Conservation (phyloP, 345 rosid species). For the Sisymbrium irio region DNA sequence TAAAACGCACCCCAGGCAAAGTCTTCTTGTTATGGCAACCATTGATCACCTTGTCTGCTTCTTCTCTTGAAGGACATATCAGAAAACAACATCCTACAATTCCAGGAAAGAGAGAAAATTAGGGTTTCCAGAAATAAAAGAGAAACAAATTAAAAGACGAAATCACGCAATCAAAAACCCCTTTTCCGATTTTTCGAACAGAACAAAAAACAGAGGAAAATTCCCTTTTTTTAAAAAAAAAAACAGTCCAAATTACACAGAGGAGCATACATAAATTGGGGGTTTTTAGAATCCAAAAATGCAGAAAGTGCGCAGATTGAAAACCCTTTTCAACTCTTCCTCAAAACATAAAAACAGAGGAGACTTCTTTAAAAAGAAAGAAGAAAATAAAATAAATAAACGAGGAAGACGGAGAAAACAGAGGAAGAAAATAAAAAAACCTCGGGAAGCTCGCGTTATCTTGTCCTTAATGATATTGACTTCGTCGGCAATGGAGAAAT, state of each 20-base stretch:
- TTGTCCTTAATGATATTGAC: conserved; percentile 98
- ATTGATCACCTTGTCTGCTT: conserved; percentile 90
- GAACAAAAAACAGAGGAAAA: conserved; percentile 1
- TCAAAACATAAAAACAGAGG: not conserved
- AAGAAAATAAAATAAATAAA: not conserved
- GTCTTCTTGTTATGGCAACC: conserved; percentile 92
- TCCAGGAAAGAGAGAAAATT: conserved; percentile 28
- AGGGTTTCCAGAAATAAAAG: conserved; percentile 37
- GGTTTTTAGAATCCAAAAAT: not conserved
- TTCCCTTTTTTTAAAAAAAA: not conserved
- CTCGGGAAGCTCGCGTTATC: conserved; percentile 80
- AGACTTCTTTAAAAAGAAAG: not conserved
- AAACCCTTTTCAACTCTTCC: not conserved
- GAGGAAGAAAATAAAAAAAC: conserved; percentile 35
- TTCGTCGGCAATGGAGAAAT: conserved; percentile 81
- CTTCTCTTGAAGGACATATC: conserved; percentile 82
- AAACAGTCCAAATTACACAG: not conserved
- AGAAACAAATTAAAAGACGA: not conserved
- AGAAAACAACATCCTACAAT: conserved; percentile 82
- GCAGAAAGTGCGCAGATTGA: not conserved
- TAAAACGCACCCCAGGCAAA: conserved; percentile 82
- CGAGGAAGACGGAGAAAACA: conserved; percentile 14
- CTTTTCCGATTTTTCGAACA: not conserved
- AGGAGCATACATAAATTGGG: not conserved
- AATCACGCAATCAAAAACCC: not conserved